Percentiles rank a stretch among this genome's conserved stretches.
Conservation (phyloP, 208 protist species). For the Leishmania aethiopica region DNA sequence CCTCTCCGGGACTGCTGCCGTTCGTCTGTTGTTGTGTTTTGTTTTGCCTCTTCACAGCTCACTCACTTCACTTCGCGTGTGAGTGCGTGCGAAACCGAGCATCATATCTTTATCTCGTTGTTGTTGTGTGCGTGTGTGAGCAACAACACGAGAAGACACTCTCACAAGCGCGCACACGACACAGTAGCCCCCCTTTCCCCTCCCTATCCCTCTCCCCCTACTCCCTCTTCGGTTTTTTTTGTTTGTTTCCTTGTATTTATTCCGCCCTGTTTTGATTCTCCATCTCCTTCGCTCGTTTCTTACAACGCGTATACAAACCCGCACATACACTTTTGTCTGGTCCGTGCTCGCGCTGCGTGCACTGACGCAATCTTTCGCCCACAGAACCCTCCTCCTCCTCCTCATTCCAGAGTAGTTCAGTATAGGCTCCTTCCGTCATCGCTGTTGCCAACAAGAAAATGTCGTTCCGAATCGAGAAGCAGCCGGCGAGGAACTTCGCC, state of each 20-base stretch:
- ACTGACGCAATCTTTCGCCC: not conserved
- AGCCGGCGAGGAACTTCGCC: conserved; percentile 40
- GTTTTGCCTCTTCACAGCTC: not conserved
- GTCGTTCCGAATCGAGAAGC: conserved; percentile 42
- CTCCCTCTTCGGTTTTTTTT: not conserved
- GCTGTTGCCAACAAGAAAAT: conserved; percentile 21
- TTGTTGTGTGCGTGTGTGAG: not conserved
- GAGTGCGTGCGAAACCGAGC: not conserved
- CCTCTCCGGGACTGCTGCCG: not conserved
- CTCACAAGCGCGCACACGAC: not conserved
- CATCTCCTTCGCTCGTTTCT: not conserved
- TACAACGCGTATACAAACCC: not conserved
- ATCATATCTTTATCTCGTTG: not conserved
- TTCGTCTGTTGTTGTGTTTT: conserved; percentile 11
- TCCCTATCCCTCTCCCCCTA: not conserved
- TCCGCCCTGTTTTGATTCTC: not conserved
- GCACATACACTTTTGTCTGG: not conserved
- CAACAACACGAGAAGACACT: not conserved
- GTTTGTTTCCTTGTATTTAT: not conserved
- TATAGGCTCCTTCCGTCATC: not conserved
- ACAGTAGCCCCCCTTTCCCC: not conserved
- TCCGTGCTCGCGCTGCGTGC: not conserved
- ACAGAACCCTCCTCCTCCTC: no score
- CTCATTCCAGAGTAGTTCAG: not conserved
- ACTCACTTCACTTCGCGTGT: not conserved